phyloP scores from a whole-genome alignment of 2,329 filamentous ascomycete genomes.

The Scortechinia acanthostroma region DNA sequence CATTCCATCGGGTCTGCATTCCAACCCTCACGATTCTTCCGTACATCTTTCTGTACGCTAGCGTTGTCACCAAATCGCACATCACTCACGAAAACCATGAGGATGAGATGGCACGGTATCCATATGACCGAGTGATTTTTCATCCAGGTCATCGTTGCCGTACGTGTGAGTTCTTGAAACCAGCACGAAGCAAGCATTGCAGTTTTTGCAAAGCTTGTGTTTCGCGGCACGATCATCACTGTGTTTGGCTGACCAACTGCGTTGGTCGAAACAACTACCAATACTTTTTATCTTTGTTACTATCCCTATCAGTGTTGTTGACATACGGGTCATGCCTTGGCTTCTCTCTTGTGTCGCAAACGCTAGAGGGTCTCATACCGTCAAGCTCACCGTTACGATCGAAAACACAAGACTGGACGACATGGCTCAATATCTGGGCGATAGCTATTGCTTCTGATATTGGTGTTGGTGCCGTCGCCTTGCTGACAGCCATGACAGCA shows the following conservation, averaged over 20 bases:
- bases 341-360: background rate
- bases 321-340: slow-evolving; percentile 47
- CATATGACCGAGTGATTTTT: slow-evolving; percentile 57
- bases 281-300: slow-evolving; percentile 50
- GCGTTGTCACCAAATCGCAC: slow-evolving; percentile 13
- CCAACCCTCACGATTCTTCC: background rate
- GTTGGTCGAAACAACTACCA: slow-evolving; percentile 57
- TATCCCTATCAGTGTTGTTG: slow-evolving; percentile 44
- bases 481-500: background rate
- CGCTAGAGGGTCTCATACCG: slow-evolving; percentile 6
- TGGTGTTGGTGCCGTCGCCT: background rate
- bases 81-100: slow-evolving; percentile 46
- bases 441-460: background rate
- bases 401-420: slow-evolving; percentile 15
- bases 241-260: slow-evolving; percentile 61
- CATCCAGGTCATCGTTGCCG: slow-evolving; percentile 45
- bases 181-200: slow-evolving; percentile 62
- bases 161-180: slow-evolving; percentile 54
- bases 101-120: slow-evolving; percentile 47
- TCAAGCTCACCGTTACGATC: slow-evolving; percentile 28
- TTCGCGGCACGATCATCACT: slow-evolving; percentile 60
- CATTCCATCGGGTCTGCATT: background rate
- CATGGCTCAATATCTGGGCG: background rate
- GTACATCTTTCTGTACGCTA: background rate
- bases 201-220: slow-evolving; percentile 55